Evolutionary conservation across 177 flowering plant genomes (phyloP).

Genomic region (Vitis hybrid): DNA sequence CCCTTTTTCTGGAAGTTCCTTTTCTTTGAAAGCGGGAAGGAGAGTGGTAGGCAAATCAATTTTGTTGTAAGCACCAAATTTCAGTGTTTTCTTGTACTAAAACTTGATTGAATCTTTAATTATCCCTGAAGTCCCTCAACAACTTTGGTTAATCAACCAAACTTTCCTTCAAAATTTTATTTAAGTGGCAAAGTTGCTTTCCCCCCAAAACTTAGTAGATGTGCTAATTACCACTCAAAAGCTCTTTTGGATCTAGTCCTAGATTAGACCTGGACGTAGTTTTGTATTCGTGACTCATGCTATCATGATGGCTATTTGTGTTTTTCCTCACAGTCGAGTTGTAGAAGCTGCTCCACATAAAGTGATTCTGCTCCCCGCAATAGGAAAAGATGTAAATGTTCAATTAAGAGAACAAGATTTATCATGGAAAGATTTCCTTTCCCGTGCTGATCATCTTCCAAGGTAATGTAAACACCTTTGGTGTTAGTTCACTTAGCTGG

Average conservation of each 20-base stretch:
- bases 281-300: background rate
- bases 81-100: background rate
- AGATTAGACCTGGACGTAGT: background rate
- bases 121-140: background rate
- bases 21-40: too few relatives aligned
- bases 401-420: slow-evolving; percentile 70
- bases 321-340: slow-evolving; percentile 64
- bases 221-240: background rate
- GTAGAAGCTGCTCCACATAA: slow-evolving; percentile 62
- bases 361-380: slow-evolving; percentile 75
- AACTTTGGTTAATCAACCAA: background rate
- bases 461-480: slow-evolving; percentile 44
- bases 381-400: slow-evolving; percentile 52
- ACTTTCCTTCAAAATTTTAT: background rate
- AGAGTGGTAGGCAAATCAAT: too few relatives aligned
- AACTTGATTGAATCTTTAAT: background rate
- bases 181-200: background rate
- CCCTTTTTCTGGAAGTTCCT: too few relatives aligned
- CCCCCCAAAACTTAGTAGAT: background rate
- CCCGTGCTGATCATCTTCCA: slow-evolving; percentile 35
- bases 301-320: background rate
- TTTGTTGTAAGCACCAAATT: background rate
- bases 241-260: too few relatives aligned
- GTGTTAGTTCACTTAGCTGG: too few relatives aligned
- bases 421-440: slow-evolving; percentile 78